Base-by-base conservation (phyloP, 331 rosid genomes). In the Pyracantha coccinea region DNA sequence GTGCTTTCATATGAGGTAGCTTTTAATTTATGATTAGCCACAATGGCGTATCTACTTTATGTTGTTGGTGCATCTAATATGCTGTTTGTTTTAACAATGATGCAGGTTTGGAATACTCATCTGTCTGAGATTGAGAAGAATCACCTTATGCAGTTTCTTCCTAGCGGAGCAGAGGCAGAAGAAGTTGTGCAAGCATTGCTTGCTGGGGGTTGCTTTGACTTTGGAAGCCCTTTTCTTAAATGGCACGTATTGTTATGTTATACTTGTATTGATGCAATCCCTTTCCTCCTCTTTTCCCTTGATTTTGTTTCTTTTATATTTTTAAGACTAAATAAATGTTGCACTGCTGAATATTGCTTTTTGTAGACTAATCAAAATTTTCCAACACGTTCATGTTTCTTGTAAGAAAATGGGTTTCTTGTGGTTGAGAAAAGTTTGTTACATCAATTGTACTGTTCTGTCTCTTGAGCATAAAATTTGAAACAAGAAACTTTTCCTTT, bases 1-100 rank as follows among this genome's bases (percentile, higher is more conserved):
- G 92, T 92, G 79, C 96, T 94, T 74, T 87, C 97, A 0, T 79
- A 76, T 57, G 96, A 94, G 97, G 99, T 94, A 84, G 78, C 71
- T 50, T 61, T 23, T 27, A 41, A 68, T 33, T 64, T 64, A 62
- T 74, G 65, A 52, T 81, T 73, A 75, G 75, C 44, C 71, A 67
- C 55, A 55, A 31, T 71, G 77, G 1, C 75, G 15, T 73, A 55
- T 69, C 73, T 67, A 66, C 69, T 32, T 32, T 54, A 54, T 61
- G 62, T 33, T 59, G 58, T 32, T 57, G 66, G 35, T 50, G 77
- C 52, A 14, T 77, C 66, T 76, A 50, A 60, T 53, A 75, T 78
- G 68, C 6, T 16, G 52, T 67, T 72, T 73, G 8, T 59, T 60
- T 71, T 57, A n/a, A 82, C 27, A 45, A 63, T 83, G 50, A 79